Evolutionary conservation across 192 early-diverging fungal species (phyloP).

Genomic region (Podila clonocystis): DNA sequence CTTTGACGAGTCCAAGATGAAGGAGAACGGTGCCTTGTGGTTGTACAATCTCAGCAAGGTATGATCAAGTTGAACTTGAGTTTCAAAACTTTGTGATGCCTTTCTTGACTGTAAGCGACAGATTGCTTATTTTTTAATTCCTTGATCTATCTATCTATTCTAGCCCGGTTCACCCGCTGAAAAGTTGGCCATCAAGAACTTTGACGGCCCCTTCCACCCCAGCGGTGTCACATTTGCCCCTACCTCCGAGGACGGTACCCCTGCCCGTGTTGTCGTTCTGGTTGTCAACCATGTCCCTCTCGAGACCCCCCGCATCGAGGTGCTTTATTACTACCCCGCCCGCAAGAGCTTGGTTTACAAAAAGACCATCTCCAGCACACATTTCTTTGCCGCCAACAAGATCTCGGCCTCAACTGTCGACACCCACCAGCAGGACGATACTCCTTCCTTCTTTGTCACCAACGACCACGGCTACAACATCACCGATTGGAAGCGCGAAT

Average conservation of each 20-base stretch:
- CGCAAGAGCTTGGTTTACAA: conserved; percentile 50
- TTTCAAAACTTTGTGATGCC: neutral
- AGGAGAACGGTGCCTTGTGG: conserved; percentile 42
- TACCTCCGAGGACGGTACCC: conserved; percentile 40
- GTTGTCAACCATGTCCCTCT: conserved; percentile 49
- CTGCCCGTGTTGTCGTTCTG: conserved; percentile 38
- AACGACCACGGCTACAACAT: conserved; percentile 50
- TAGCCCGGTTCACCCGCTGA: conserved; percentile 44
- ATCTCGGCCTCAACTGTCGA: conserved; percentile 25
- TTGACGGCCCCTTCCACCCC: conserved; percentile 44
- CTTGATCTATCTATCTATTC: neutral
- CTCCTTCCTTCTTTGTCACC: conserved; percentile 36
- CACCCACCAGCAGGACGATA: conserved; percentile 36
- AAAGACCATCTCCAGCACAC: conserved; percentile 39
- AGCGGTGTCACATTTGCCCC: conserved; percentile 47
- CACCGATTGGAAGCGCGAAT: conserved; percentile 51
- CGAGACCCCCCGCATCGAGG: conserved; percentile 40
- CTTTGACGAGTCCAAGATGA: conserved; percentile 45
- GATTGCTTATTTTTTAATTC: neutral
- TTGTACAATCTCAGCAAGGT: conserved; percentile 49
- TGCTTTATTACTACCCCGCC: conserved; percentile 50
- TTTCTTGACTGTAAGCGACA: too few relatives aligned
- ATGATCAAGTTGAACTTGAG: neutral
- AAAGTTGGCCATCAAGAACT: conserved; percentile 48
- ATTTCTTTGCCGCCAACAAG: conserved; percentile 47